A percentile compares a stretch with the other conserved stretches of the same genome.
phyloP scores from a whole-genome alignment of 2,329 filamentous ascomycete species.

The Microsporum canis region DNA sequence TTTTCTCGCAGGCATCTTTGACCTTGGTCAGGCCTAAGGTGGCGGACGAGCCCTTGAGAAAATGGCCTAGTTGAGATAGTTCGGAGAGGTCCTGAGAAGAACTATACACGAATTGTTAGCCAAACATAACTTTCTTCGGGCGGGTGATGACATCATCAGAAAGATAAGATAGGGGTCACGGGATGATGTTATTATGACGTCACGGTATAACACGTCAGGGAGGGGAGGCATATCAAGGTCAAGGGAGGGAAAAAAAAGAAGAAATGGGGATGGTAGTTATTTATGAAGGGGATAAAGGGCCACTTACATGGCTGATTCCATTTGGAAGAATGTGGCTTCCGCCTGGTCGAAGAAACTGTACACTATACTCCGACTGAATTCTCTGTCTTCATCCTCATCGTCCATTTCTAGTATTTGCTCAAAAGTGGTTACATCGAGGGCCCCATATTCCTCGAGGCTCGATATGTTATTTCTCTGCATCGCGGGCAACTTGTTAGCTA shows the following conservation, averaged over 20 bases:
- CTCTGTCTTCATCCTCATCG: conserved; percentile 62
- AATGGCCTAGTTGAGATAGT: conserved; percentile 80
- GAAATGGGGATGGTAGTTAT: neutral
- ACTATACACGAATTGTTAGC: conserved; percentile 34
- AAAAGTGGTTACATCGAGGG: conserved; percentile 69
- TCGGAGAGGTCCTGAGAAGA: conserved; percentile 55
- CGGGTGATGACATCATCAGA: neutral
- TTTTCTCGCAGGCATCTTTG: conserved; percentile 88
- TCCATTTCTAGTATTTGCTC: conserved; percentile 98
- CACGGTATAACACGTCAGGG: neutral
- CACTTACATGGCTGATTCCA: conserved; percentile 73
- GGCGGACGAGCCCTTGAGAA: conserved; percentile 92
- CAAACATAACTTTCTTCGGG: neutral
- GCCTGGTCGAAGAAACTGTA: conserved; percentile 90
- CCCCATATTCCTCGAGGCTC: conserved; percentile 53
- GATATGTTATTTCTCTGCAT: conserved; percentile 39
- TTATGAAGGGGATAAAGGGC: conserved; percentile 4
- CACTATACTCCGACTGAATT: conserved; percentile 83
- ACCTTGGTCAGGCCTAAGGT: conserved; percentile 85
- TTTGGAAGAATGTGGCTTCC: conserved; percentile 69
- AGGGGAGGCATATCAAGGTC: neutral
- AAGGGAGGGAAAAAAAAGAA: neutral
- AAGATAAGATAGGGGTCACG: neutral
- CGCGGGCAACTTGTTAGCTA: conserved; percentile 4
- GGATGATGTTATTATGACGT: neutral